Conservation (phyloP, 257 asterid genomes). For the Forsythia suspensa region DNA sequence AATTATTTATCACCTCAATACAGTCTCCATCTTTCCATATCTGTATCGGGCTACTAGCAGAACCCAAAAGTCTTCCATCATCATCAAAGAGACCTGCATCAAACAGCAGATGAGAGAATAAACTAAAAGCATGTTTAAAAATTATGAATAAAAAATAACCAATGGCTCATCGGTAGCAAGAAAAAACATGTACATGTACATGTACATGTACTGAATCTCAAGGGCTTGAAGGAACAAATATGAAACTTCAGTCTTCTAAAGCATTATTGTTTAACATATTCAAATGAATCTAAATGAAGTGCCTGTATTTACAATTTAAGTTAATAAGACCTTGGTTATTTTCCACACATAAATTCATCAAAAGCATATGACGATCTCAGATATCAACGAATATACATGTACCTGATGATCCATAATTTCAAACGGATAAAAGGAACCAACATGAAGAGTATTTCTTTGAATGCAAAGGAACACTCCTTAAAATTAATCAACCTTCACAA, state of each 20-base stretch:
- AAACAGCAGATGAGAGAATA: constrained; percentile 21
- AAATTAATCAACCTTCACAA: constrained; percentile 3
- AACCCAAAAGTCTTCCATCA: constrained; percentile 70
- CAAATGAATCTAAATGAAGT: neutral
- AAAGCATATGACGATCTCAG: neutral
- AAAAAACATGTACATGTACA: neutral
- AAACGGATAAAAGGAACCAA: neutral
- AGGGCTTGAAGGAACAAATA: neutral
- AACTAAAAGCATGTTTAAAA: neutral
- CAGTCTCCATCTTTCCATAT: constrained; percentile 96
- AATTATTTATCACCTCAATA: constrained; percentile 61
- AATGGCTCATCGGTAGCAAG: neutral
- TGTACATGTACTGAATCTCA: neutral
- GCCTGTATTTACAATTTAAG: neutral
- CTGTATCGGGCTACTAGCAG: constrained; percentile 90
- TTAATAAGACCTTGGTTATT: neutral
- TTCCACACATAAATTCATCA: neutral
- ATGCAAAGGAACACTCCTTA: no score
- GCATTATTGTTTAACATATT: neutral
- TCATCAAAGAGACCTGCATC: constrained; percentile 74
- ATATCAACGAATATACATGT: neutral
- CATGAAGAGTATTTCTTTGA: neutral
- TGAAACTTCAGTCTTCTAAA: neutral
- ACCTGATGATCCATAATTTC: neutral
- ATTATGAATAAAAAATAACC: neutral